phyloP scores from a whole-genome alignment of 768 basidiomycete species.

The Xerocomus potaroensis region DNA sequence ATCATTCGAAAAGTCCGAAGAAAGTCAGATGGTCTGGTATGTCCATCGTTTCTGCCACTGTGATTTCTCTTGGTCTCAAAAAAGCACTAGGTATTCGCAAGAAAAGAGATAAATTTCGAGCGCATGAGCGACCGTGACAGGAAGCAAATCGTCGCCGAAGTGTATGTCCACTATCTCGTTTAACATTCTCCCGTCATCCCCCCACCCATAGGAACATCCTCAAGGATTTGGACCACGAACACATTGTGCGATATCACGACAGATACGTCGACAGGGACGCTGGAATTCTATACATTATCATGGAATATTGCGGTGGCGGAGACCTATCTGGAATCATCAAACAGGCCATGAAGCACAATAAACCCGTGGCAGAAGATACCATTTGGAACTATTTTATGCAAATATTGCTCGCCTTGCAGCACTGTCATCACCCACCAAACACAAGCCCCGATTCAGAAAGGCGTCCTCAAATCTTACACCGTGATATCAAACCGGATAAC shows the following conservation, averaged over 20 bases:
- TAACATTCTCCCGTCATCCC: neutral
- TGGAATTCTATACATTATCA: conserved; percentile 93
- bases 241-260: conserved; percentile 96
- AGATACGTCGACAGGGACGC: conserved; percentile 85
- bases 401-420: conserved; percentile 80
- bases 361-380: conserved; percentile 84
- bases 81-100: conserved; percentile 66
- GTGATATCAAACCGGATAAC: conserved; percentile 98
- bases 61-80: neutral
- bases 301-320: conserved; percentile 99
- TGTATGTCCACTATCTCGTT: conserved; percentile 52
- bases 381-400: conserved; percentile 97
- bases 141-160: conserved; percentile 96
- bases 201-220: conserved; percentile 79
- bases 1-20: conserved; percentile 93
- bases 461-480: conserved; percentile 79
- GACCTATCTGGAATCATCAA: conserved; percentile 90
- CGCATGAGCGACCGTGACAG: conserved; percentile 94
- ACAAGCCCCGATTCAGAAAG: conserved; percentile 36
- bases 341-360: conserved; percentile 60
- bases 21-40: conserved; percentile 75
- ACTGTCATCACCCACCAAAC: conserved; percentile 82
- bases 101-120: conserved; percentile 97
- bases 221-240: conserved; percentile 90
- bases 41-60: conserved; percentile 32